Conservation (phyloP, 2,329 filamentous ascomycete genomes). For the Neonectria punicea region DNA sequence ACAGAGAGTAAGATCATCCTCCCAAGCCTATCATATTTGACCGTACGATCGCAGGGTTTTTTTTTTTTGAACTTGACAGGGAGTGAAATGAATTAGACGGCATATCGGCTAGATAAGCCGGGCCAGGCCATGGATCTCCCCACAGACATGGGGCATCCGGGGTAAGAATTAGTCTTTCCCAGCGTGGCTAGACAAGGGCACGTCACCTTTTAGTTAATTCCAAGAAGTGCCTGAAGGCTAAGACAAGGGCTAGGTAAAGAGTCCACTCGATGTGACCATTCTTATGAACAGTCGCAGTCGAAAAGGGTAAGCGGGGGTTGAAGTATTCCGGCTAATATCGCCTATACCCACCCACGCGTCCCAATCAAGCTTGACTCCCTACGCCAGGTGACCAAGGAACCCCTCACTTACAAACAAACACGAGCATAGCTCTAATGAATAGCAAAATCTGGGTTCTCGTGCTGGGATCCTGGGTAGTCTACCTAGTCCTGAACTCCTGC, state of each 20-base stretch:
- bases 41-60: neutral
- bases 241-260: neutral
- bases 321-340: neutral
- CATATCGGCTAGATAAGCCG: neutral
- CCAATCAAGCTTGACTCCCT: neutral
- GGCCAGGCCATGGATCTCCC: neutral
- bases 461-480: too few species aligned
- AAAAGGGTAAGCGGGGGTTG: neutral
- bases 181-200: neutral
- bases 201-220: neutral
- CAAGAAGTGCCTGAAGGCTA: neutral
- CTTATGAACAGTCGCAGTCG: neutral
- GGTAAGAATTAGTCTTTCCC: neutral
- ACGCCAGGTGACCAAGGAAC: neutral
- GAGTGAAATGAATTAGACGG: neutral
- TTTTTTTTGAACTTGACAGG: neutral
- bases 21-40: neutral
- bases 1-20: neutral
- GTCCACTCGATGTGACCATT: neutral
- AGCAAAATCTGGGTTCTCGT: too few species aligned
- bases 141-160: neutral
- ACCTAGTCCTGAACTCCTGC: too few species aligned
- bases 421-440: neutral
- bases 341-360: neutral
- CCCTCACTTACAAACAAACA: neutral